These are phyloP conservation scores for Sporothrix pallida DNA, from an alignment of 2,329 filamentous ascomycete genomes.

Conservation along the genomic window DNA sequence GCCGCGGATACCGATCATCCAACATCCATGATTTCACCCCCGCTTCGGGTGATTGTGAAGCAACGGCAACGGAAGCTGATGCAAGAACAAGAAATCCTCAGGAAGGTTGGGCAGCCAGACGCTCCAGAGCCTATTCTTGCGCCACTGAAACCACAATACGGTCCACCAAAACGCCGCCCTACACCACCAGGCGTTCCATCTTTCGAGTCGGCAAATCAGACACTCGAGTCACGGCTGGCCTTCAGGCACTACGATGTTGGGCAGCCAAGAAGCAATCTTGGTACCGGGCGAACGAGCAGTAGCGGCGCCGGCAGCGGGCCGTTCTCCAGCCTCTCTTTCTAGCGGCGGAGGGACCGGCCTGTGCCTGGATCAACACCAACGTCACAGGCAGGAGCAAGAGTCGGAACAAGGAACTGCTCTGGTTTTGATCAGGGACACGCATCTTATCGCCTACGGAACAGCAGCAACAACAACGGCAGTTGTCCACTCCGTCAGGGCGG, in stretches of 20 bases:
- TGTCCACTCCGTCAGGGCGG: background rate
- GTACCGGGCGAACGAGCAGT: background rate
- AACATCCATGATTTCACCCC: background rate
- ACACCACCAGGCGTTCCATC: constrained; percentile 38
- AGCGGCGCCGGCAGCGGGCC: background rate
- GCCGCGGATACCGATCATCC: background rate
- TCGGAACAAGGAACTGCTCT: background rate
- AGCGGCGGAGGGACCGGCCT: constrained; percentile 5
- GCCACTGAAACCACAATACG: constrained; percentile 35
- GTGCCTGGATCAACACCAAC: background rate
- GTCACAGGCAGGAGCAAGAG: background rate
- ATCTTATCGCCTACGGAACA: background rate
- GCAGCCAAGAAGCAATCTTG: background rate
- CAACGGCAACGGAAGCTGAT: background rate
- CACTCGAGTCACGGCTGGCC: constrained; percentile 29
- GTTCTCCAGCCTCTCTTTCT: constrained; percentile 17
- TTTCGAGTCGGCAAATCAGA: constrained; percentile 32
- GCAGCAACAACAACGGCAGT: background rate
- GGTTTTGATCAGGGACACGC: background rate
- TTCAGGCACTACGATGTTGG: background rate
- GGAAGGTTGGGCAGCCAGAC: background rate
- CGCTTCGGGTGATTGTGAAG: constrained; percentile 11
- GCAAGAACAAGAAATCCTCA: background rate
- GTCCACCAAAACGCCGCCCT: constrained; percentile 33
- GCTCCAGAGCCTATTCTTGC: constrained; percentile 13